phyloP scores from a whole-genome alignment of 2,329 filamentous ascomycete genomes.

The Colletotrichum australisinense region DNA sequence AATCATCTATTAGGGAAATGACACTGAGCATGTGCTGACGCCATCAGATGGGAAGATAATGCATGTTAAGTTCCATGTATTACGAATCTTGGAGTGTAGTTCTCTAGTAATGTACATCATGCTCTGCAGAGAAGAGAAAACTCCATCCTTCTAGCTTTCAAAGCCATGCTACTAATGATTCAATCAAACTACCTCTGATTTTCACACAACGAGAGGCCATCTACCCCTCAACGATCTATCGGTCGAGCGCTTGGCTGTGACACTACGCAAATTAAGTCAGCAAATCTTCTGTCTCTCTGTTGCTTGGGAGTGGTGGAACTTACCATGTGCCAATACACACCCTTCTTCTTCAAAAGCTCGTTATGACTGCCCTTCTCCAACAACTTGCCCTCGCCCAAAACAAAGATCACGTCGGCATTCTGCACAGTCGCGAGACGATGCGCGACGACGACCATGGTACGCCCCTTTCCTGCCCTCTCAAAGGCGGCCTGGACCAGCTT shows the following conservation, averaged over 20 bases:
- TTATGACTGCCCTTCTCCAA: constrained; percentile 65
- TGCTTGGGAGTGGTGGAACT: constrained; percentile 39
- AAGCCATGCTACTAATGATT: neutral
- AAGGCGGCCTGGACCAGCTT: constrained; percentile 75
- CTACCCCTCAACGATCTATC: constrained; percentile 43
- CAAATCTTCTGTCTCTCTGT: constrained; percentile 3
- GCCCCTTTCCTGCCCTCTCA: constrained; percentile 68
- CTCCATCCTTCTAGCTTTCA: neutral
- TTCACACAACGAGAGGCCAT: neutral
- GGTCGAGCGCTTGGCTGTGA: constrained; percentile 68
- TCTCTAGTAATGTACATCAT: neutral
- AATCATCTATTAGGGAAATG: no score
- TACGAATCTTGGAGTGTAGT: neutral
- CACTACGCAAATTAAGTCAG: constrained; percentile 55
- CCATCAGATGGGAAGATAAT: neutral
- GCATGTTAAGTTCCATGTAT: neutral
- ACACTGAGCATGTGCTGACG: no score
- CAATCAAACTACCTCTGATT: neutral
- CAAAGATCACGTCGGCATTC: constrained; percentile 83
- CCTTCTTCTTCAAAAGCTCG: constrained; percentile 62
- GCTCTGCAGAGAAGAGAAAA: neutral
- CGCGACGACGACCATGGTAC: constrained; percentile 80
- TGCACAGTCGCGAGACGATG: constrained; percentile 82
- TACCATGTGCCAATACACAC: constrained; percentile 70
- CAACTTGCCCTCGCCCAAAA: constrained; percentile 74